Evolutionary conservation across 2,329 filamentous ascomycete species (phyloP).

Genomic region (Thielaviopsis musarum): DNA sequence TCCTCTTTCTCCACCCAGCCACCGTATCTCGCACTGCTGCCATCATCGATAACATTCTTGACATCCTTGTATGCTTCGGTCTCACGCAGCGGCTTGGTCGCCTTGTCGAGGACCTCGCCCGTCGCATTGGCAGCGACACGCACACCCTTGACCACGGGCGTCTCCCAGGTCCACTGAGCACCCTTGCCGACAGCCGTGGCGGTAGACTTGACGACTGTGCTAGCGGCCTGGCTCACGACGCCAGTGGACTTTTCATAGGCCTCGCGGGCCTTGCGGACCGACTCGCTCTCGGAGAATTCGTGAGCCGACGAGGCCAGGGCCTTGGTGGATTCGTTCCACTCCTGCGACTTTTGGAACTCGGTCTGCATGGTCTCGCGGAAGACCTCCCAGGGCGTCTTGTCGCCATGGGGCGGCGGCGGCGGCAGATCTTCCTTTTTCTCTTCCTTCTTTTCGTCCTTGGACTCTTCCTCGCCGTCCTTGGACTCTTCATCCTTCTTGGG

Average conservation of each 20-base stretch:
- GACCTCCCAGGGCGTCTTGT: constrained; percentile 97
- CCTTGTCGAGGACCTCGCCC: constrained; percentile 77
- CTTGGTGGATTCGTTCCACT: constrained; percentile 98
- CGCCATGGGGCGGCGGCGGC: constrained; percentile 87
- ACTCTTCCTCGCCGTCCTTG: constrained; percentile 27
- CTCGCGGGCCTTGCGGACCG: constrained; percentile 67
- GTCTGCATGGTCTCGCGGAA: constrained; percentile 91
- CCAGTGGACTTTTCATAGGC: constrained; percentile 79
- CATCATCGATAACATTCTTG: constrained; percentile 92
- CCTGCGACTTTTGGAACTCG: constrained; percentile 93
- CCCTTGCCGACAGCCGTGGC: constrained; percentile 77
- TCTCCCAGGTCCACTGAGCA: constrained; percentile 95
- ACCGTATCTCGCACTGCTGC: constrained; percentile 86
- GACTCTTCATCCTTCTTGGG: constrained; percentile 24
- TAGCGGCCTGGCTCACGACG: constrained; percentile 61
- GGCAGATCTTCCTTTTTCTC: constrained; percentile 50
- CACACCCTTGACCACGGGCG: constrained; percentile 77
- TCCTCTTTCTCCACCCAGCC: constrained; percentile 97
- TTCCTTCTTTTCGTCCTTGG: constrained; percentile 29
- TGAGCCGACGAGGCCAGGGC: constrained; percentile 77
- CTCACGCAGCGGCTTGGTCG: constrained; percentile 82
- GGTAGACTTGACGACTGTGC: constrained; percentile 68
- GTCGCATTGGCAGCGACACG: constrained; percentile 74
- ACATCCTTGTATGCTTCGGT: constrained; percentile 91
- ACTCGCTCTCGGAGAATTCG: constrained; percentile 85